Evolutionary conservation across 192 early-diverging fungal species (phyloP).

Genomic region (Phycomyces blakesleeanus): DNA sequence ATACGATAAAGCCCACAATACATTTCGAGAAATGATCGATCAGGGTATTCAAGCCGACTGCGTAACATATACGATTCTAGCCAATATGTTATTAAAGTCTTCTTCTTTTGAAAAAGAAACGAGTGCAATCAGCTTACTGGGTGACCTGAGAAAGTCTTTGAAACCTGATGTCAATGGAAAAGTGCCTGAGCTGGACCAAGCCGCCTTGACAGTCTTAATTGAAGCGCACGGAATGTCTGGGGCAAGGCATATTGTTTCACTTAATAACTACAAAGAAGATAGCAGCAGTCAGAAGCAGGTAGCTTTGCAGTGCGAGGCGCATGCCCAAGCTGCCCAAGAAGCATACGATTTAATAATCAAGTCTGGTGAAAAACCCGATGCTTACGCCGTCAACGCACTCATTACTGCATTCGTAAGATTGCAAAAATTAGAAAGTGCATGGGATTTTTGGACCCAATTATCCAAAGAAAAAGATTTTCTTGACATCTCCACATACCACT

Average conservation of each 20-base stretch:
- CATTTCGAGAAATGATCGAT: slow-evolving; percentile 19
- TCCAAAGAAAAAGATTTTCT: background rate
- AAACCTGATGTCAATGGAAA: background rate
- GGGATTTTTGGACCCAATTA: slow-evolving; percentile 12
- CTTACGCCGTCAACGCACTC: background rate
- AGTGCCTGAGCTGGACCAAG: background rate
- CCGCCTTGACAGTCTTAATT: background rate
- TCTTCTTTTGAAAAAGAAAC: background rate
- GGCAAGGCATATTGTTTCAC: background rate
- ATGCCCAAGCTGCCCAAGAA: background rate
- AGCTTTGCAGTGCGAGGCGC: background rate
- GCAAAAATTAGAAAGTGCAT: slow-evolving; percentile 11
- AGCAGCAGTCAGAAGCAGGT: background rate
- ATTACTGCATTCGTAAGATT: slow-evolving; percentile 5
- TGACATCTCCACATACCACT: slow-evolving; percentile 2
- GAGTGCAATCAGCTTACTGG: slow-evolving; percentile 1
- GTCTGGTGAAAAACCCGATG: background rate
- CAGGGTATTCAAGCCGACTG: slow-evolving; percentile 12
- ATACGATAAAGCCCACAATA: slow-evolving; percentile 13
- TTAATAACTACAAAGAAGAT: background rate
- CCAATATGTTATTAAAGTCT: slow-evolving; percentile 14
- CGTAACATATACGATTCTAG: slow-evolving; percentile 21
- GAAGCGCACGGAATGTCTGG: slow-evolving; percentile 18
- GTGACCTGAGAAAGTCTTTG: background rate
- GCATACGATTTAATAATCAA: background rate